Evolutionary conservation across 2,329 filamentous ascomycete genomes (phyloP), one percentile per base, ranked within the genome.

Genomic region (Alternaria consortialis): DNA sequence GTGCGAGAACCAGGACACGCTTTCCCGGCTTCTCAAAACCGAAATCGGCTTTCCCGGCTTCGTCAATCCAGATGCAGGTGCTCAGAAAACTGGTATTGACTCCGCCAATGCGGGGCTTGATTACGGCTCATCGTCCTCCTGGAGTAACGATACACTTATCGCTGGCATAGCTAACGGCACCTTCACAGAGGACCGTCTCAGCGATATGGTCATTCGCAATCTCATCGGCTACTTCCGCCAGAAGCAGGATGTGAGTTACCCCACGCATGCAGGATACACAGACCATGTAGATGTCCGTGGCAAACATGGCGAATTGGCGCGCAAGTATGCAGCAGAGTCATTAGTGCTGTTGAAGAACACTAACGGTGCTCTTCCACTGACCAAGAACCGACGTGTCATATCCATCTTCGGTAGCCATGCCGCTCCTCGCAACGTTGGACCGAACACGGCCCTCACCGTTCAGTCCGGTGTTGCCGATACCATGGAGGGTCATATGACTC

Each of bases 301-400:
- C 20, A 59, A 62, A 36, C 63, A 65, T 17, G 53, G 47, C 37
- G 48, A 53, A 12, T 37, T 64, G 42, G 59, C 59, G 23, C 62
- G 62, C 29, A 54, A 62, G 9, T 62, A 59, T 25, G 78, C 76
- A 7, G 34, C 34, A 8, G 34, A 36, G 6, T 36, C 34, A 15
- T 36, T 36, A 34, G 75, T 77, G 1, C 51, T 79, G 34, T 62
- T 84, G 20, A 84, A 84, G 68, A 86, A 87, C 55, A 72, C 84
- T 20, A 83, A 86, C 47, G 80, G 87, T 4, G 80, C 82, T 1
- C 63, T 87, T 3, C 85, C 85, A 0, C 70, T 86, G 29, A 60
- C 5, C 67, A 84, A 53, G 81, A 80, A 48, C 31, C 52, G 55
- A 20, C 48, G 53, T 56, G 15, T 56, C 7, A 37, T 50, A 8